These are phyloP conservation scores for Epicoccum sorghinum DNA, from an alignment of 2,329 filamentous ascomycete species.

Conservation along the genomic window DNA sequence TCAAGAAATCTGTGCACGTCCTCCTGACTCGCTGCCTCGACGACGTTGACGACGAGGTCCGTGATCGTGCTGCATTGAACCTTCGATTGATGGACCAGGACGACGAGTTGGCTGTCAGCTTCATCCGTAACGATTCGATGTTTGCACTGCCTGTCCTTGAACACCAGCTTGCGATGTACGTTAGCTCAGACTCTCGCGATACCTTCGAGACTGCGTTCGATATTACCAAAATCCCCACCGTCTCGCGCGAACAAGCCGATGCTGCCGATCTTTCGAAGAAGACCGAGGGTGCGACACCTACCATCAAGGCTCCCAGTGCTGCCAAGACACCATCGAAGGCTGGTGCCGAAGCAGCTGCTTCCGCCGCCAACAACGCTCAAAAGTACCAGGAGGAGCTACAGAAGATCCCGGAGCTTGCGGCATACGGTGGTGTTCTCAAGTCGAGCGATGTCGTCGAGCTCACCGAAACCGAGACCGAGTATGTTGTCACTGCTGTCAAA, in stretches of 20 bases:
- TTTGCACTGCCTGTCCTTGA: constrained; percentile 94
- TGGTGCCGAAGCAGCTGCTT: constrained; percentile 75
- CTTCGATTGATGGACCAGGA: constrained; percentile 87
- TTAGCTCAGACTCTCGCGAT: constrained; percentile 87
- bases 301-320: constrained; percentile 88
- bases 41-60: constrained; percentile 96
- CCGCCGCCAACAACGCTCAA: constrained; percentile 79
- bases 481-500: constrained; percentile 91
- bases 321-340: constrained; percentile 73
- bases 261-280: constrained; percentile 98
- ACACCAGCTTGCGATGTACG: constrained; percentile 96
- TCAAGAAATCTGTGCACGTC: constrained; percentile 94
- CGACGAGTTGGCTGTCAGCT: constrained; percentile 83
- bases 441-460: constrained; percentile 85
- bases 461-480: constrained; percentile 96
- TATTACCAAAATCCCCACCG: constrained; percentile 86
- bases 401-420: constrained; percentile 87
- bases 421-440: constrained; percentile 90
- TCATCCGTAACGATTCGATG: constrained; percentile 97
- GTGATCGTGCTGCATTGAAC: constrained; percentile 92
- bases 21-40: constrained; percentile 92
- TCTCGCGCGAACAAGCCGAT: constrained; percentile 93
- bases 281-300: constrained; percentile 88
- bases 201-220: constrained; percentile 89
- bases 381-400: constrained; percentile 88